Evolutionary conservation across 495 filamentous ascomycete species (phyloP).

Genomic region (Annulohypoxylon maeteangense): DNA sequence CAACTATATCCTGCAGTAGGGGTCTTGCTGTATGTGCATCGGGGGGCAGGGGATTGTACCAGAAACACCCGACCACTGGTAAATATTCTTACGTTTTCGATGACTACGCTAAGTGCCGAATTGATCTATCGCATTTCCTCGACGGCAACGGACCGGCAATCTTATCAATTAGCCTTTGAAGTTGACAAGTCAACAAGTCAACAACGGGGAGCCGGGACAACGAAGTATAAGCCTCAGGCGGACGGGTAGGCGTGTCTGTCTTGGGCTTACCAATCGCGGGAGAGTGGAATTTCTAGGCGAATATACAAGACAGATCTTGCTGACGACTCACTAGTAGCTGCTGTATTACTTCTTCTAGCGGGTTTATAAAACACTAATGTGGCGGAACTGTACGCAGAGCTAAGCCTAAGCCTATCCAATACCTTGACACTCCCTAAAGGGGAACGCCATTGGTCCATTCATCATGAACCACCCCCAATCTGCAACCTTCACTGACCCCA

Average conservation of each 20-base stretch:
- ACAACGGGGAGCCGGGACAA: slow-evolving; percentile 36
- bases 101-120: slow-evolving; percentile 28
- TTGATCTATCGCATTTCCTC: slow-evolving; percentile 34
- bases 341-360: slow-evolving; percentile 11
- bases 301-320: slow-evolving; percentile 14
- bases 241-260: slow-evolving; percentile 20
- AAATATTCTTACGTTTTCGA: slow-evolving; percentile 18
- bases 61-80: slow-evolving; percentile 7
- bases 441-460: slow-evolving; percentile 25
- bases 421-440: slow-evolving; percentile 13
- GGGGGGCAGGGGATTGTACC: slow-evolving; percentile 20
- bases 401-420: slow-evolving; percentile 23
- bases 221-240: slow-evolving; percentile 27
- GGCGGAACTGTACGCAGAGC: slow-evolving; percentile 27
- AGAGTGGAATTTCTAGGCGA: slow-evolving; percentile 8
- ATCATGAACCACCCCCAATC: slow-evolving; percentile 24
- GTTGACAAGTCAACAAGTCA: slow-evolving; percentile 37
- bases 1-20: slow-evolving; percentile 30
- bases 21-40: slow-evolving; percentile 30
- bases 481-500: slow-evolving; percentile 23
- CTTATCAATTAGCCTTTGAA: slow-evolving; percentile 18
- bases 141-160: slow-evolving; percentile 32
- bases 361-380: slow-evolving; percentile 21
- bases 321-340: not conserved
- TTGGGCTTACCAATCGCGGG: slow-evolving; percentile 29